Percentiles rank a stretch among this genome's conserved stretches.
These are phyloP conservation scores for Cladosporium sphaerospermum DNA, from an alignment of 2,329 filamentous ascomycete species.

Conservation along the genomic window DNA sequence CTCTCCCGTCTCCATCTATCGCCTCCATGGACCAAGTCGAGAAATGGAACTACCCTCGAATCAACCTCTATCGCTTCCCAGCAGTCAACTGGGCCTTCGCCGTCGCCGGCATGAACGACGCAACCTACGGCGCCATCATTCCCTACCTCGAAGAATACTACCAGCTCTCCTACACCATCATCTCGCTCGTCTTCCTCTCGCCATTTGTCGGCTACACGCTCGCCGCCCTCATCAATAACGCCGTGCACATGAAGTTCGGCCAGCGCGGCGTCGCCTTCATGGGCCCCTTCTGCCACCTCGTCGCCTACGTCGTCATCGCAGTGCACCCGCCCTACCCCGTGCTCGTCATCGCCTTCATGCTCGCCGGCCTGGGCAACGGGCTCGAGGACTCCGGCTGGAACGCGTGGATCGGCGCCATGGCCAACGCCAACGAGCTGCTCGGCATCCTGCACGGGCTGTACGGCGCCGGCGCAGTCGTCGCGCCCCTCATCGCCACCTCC, in stretches of 20 bases:
- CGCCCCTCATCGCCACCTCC: slow-evolving; percentile 64
- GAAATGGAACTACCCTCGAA: slow-evolving; percentile 57
- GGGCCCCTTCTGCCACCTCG: slow-evolving; percentile 55
- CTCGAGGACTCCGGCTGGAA: slow-evolving; percentile 58
- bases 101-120: slow-evolving; percentile 63
- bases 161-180: slow-evolving; percentile 53
- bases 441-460: slow-evolving; percentile 69
- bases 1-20: slow-evolving; percentile 42
- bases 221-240: slow-evolving; percentile 59
- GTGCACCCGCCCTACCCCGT: slow-evolving; percentile 65
- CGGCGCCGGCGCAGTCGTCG: slow-evolving; percentile 63
- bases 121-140: slow-evolving; percentile 44
- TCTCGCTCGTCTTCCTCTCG: slow-evolving; percentile 62
- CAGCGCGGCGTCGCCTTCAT: slow-evolving; percentile 66
- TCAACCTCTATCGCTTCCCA: slow-evolving; percentile 54
- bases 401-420: slow-evolving; percentile 65
- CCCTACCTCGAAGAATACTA: slow-evolving; percentile 59
- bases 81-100: slow-evolving; percentile 54
- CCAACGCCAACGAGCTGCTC: slow-evolving; percentile 65
- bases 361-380: slow-evolving; percentile 67
- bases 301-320: slow-evolving; percentile 59
- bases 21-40: slow-evolving; percentile 39
- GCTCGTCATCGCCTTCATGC: slow-evolving; percentile 57
- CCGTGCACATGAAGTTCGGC: slow-evolving; percentile 58
- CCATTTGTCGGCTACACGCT: slow-evolving; percentile 60